Conservation (phyloP, 2,329 filamentous ascomycete species). For the Colletotrichum liriopes region DNA sequence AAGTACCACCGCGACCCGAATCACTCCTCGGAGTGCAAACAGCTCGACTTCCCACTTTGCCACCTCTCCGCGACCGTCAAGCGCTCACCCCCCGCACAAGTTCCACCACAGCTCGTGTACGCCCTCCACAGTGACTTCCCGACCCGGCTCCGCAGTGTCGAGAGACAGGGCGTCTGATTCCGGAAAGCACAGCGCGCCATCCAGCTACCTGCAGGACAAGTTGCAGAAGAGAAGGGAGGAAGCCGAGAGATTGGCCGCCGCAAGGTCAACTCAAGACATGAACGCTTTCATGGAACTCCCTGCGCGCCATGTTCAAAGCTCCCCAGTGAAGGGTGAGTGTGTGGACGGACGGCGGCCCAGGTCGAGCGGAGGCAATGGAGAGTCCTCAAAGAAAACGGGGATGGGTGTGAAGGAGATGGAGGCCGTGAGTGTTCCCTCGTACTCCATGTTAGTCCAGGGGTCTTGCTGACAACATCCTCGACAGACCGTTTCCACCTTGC, state of each 20-base stretch:
- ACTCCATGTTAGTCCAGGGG: not conserved
- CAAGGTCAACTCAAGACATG: slow-evolving; percentile 56
- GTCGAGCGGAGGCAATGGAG: slow-evolving; percentile 59
- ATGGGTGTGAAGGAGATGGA: slow-evolving; percentile 80
- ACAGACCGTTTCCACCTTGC: slow-evolving; percentile 76
- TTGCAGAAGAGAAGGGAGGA: slow-evolving; percentile 67
- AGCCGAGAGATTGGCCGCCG: slow-evolving; percentile 58
- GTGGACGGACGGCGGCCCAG: slow-evolving; percentile 57
- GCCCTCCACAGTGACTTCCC: slow-evolving; percentile 53
- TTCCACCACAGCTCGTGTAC: slow-evolving; percentile 58
- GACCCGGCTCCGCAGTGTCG: slow-evolving; percentile 58
- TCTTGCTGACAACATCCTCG: slow-evolving; percentile 25
- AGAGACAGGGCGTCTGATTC: slow-evolving; percentile 60
- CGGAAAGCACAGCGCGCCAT: slow-evolving; percentile 59
- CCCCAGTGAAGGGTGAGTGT: slow-evolving; percentile 56
- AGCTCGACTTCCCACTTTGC: slow-evolving; percentile 60
- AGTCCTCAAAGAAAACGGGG: slow-evolving; percentile 64
- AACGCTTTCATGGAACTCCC: slow-evolving; percentile 57
- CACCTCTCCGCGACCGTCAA: slow-evolving; percentile 54
- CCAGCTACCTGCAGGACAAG: slow-evolving; percentile 69
- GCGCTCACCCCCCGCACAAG: slow-evolving; percentile 56
- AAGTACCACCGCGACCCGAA: slow-evolving; percentile 34
- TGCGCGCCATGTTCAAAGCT: slow-evolving; percentile 53
- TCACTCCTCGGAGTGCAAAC: slow-evolving; percentile 59
- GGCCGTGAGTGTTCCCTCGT: slow-evolving; percentile 59